Evolutionary conservation across 1,139 yeast species (phyloP).

Genomic region (Meyerozyma guilliermondii): DNA sequence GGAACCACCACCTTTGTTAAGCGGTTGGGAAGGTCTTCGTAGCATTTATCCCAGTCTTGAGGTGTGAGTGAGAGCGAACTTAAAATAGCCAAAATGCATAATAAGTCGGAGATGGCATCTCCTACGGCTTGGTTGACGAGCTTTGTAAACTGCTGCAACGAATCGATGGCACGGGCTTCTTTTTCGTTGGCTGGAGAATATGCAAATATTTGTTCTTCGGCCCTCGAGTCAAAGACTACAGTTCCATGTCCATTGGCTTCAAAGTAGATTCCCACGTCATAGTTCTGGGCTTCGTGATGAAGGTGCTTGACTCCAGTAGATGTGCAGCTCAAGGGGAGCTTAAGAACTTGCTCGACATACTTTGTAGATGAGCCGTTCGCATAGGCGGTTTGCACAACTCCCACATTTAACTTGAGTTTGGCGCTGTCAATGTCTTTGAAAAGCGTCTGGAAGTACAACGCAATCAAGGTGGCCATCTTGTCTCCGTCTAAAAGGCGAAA

Average conservation of each 20-base stretch:
- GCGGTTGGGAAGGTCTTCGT: constrained; percentile 82
- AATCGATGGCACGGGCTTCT: constrained; percentile 39
- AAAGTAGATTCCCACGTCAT: constrained; percentile 88
- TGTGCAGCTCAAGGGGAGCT: constrained; percentile 80
- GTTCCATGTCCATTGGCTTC: constrained; percentile 99
- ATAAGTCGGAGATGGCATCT: constrained; percentile 87
- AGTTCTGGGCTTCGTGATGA: constrained; percentile 81
- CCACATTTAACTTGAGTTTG: constrained; percentile 47
- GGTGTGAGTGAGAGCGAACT: constrained; percentile 54
- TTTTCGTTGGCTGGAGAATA: constrained; percentile 18
- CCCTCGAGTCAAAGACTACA: constrained; percentile 68
- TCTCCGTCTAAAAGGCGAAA: constrained; percentile 90
- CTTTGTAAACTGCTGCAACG: constrained; percentile 54
- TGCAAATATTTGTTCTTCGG: constrained; percentile 29
- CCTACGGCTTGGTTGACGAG: constrained; percentile 96
- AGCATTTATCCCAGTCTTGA: constrained; percentile 68
- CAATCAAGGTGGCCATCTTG: constrained; percentile 82
- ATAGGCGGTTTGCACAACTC: constrained; percentile 95
- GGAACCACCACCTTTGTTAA: constrained; percentile 77
- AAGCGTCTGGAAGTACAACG: constrained; percentile 56
- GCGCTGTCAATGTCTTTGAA: constrained; percentile 36
- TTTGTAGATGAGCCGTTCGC: constrained; percentile 91
- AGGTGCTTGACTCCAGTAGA: constrained; percentile 96
- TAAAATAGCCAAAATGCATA: constrained; percentile 68
- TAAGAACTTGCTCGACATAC: constrained; percentile 56